Evolutionary conservation across 2,329 filamentous ascomycete genomes (phyloP).

Genomic region (Claviceps sp.): DNA sequence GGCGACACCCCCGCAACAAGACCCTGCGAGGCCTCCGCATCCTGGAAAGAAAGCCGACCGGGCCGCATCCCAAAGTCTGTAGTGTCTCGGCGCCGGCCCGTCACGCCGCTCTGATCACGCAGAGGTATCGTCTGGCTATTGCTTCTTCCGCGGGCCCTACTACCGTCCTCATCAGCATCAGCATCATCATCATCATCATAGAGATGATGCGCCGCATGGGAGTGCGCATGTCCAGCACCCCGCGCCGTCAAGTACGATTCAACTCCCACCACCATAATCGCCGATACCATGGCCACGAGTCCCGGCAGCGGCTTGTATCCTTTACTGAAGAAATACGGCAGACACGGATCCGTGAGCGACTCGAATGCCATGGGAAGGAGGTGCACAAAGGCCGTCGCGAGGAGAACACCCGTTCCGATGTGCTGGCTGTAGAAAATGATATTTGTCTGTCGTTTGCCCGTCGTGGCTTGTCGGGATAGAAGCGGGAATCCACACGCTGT

Average conservation of each 20-base stretch:
- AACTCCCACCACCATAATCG: conserved; percentile 69
- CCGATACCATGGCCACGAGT: conserved; percentile 67
- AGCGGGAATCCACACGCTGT: conserved; percentile 54
- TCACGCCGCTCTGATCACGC: conserved; percentile 17
- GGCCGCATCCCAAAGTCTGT: conserved; percentile 24
- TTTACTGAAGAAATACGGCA: conserved; percentile 66
- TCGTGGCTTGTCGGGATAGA: conserved; percentile 44
- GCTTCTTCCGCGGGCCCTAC: no score
- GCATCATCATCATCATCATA: conserved; percentile 40
- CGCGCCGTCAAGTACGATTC: conserved; percentile 79
- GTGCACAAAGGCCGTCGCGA: conserved; percentile 77
- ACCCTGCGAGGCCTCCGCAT: conserved; percentile 38
- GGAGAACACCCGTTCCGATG: conserved; percentile 72
- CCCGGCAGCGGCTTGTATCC: conserved; percentile 71
- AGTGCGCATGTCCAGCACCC: conserved; percentile 48
- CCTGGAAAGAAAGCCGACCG: conserved; percentile 34
- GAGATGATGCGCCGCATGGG: conserved; percentile 30
- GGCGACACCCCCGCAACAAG: conserved; percentile 47
- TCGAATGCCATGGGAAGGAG: conserved; percentile 54
- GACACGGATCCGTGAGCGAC: conserved; percentile 54
- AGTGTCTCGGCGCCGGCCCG: conserved; percentile 20
- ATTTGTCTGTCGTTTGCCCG: conserved; percentile 41
- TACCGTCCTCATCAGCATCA: conserved; percentile 20
- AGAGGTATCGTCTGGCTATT: conserved; percentile 13
- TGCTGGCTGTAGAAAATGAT: conserved; percentile 58